Base-by-base conservation (phyloP, 345 rosid species). In the Hibiscus syriacus region DNA sequence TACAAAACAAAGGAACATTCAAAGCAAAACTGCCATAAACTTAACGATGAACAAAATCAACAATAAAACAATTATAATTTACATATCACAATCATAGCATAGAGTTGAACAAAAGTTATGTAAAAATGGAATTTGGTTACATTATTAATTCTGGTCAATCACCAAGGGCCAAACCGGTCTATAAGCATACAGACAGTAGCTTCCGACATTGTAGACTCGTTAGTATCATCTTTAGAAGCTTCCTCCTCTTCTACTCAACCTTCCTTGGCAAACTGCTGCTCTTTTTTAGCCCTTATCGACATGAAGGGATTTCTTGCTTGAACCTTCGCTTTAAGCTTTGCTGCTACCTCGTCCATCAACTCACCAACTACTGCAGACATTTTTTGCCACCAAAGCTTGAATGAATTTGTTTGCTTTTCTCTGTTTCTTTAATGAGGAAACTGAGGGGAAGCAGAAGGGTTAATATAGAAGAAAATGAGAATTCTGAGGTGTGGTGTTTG, bases 121-220 rank as follows among this genome's bases (percentile, higher is more conserved):
- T n/a, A n/a, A n/a, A n/a, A n/a, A n/a, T n/a, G n/a, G n/a, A n/a
- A 39, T 10, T 14, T 6, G 17, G 10, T 41, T 20, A 62, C 66
- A 34, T 34, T 34, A 3, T 20, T 20, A 16, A 30, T 32, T 58
- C 6, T 58, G 23, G 7, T 17, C 25, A 32, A 53, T 82, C 80
- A 82, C 72, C 85, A 85, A 70, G 90, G 90, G 17, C 80, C 98
- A 79, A 92, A 92, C 14, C 92, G 86, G 70, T 92, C 98, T 85
- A 92, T 87, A 50, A 92, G 80, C 82, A 89, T 64, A 76, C 80
- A 83, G 20, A 92, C 80, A 13, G 90, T 87, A 34, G 83, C 27
- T 55, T 92, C 98, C 11, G 90, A 85, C 82, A 89, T 83, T 55
- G 46, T 17, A 5, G 65, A n/a, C 4, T 59, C 66, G 10, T 38